These are phyloP conservation scores for Otatea glauca DNA, from an alignment of 176 grass and related monocot species.

Conservation along the genomic window DNA sequence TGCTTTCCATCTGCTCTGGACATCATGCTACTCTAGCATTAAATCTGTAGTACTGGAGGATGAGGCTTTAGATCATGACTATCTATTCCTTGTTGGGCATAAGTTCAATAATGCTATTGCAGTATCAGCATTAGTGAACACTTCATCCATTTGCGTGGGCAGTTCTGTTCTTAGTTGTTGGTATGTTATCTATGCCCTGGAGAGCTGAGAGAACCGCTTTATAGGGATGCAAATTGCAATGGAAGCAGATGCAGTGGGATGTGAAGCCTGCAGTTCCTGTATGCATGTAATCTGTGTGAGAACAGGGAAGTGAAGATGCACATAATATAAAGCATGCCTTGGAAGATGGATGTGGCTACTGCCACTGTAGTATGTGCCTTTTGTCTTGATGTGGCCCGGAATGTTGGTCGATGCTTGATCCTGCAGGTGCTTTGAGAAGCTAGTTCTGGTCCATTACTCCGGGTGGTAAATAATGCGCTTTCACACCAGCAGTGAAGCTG, in stretches of 20 bases:
- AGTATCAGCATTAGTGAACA: conserved; percentile 4
- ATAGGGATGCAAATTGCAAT: neutral
- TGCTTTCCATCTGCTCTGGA: neutral
- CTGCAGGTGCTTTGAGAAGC: neutral
- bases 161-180: neutral
- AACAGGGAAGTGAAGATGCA: neutral
- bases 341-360: too few species aligned
- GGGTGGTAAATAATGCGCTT: too few species aligned
- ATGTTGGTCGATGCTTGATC: neutral
- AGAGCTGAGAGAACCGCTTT: neutral
- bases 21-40: neutral
- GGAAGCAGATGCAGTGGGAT: neutral
- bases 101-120: conserved; percentile 12
- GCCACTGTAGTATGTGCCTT: neutral
- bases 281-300: neutral
- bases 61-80: neutral
- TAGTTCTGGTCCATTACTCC: neutral
- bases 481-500: too few species aligned
- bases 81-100: conserved; percentile 19
- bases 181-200: neutral
- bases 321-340: neutral
- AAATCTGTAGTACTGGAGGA: neutral
- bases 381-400: neutral
- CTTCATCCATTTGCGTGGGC: neutral
- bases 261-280: neutral